phyloP scores from a whole-genome alignment of 805 yeast species.

The Komagataella ulmi region DNA sequence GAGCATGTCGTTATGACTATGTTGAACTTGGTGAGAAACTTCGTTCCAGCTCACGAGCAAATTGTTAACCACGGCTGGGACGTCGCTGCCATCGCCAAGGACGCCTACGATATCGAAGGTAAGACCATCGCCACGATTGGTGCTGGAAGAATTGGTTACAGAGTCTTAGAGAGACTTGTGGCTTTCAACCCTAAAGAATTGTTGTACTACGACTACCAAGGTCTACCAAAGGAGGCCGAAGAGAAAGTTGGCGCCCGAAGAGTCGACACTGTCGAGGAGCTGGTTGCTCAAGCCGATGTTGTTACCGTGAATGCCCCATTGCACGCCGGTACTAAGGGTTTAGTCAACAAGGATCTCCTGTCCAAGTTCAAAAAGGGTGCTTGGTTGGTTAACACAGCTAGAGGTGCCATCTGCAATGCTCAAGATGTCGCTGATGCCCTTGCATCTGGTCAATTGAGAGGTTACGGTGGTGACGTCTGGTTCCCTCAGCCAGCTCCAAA shows the following conservation, averaged over 20 bases:
- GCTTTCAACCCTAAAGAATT: constrained; percentile 68
- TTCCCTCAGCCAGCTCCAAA: constrained; percentile 73
- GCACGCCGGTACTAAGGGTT: constrained; percentile 54
- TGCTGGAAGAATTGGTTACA: constrained; percentile 70
- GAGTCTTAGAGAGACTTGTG: constrained; percentile 56
- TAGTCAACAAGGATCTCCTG: constrained; percentile 51
- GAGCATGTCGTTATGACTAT: constrained; percentile 73
- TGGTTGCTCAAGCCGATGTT: constrained; percentile 55
- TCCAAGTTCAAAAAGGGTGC: constrained; percentile 65
- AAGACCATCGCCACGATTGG: constrained; percentile 74
- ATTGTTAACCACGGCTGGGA: constrained; percentile 55
- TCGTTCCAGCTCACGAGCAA: constrained; percentile 67
- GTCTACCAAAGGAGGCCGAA: constrained; percentile 45
- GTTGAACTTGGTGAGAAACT: constrained; percentile 58
- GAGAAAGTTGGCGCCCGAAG: constrained; percentile 44
- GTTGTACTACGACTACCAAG: constrained; percentile 65
- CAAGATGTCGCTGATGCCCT: constrained; percentile 70
- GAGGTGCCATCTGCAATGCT: constrained; percentile 68
- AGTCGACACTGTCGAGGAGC: constrained; percentile 45
- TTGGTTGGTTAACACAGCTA: constrained; percentile 65
- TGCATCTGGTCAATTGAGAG: constrained; percentile 51
- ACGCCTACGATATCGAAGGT: constrained; percentile 62
- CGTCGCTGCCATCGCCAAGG: constrained; percentile 64
- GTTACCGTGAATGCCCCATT: constrained; percentile 72
- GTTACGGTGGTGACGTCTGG: constrained; percentile 85